A percentile compares a stretch with the other conserved stretches of the same genome.
These are phyloP conservation scores for Melastoma malabathricum DNA, from an alignment of 345 rosid genomes.

Conservation along the genomic window DNA sequence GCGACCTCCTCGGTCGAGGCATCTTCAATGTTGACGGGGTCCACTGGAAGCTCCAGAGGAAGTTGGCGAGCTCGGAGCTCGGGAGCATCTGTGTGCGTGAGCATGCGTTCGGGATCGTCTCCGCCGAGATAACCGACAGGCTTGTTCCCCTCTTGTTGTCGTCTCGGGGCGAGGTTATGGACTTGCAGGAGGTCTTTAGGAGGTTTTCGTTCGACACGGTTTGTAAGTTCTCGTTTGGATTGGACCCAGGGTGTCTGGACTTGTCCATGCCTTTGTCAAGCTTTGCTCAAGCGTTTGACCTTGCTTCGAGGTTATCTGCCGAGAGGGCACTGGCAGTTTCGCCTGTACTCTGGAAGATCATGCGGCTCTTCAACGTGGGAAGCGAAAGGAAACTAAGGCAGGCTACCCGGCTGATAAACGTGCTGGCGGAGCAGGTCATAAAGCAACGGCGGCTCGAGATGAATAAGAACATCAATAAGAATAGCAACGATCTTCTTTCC, in stretches of 20 bases:
- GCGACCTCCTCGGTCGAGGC: slow-evolving; percentile 63
- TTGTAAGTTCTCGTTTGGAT: too few species aligned
- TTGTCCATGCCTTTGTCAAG: too few species aligned
- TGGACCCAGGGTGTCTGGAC: too few species aligned
- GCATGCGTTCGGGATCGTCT: slow-evolving; percentile 30
- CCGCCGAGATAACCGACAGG: slow-evolving; percentile 26
- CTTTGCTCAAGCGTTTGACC: too few species aligned
- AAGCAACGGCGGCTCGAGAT: slow-evolving; percentile 16
- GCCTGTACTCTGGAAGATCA: slow-evolving; percentile 39
- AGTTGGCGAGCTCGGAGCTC: slow-evolving; percentile 53
- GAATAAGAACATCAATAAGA: too few species aligned
- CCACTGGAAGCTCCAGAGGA: slow-evolving; percentile 50
- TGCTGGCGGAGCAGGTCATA: slow-evolving; percentile 34
- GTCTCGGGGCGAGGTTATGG: slow-evolving; percentile 7
- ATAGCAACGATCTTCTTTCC: slow-evolving; percentile 36
- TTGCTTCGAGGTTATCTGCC: slow-evolving; percentile 20
- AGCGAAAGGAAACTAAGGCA: slow-evolving; percentile 42
- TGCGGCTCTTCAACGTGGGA: slow-evolving; percentile 38
- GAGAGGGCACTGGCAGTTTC: slow-evolving; percentile 32
- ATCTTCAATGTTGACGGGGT: slow-evolving; percentile 63
- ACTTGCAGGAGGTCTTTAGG: slow-evolving; percentile 28
- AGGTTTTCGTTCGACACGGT: too few species aligned
- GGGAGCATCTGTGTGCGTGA: slow-evolving; percentile 31
- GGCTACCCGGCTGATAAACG: slow-evolving; percentile 31
- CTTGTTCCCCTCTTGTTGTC: slow-evolving; percentile 29